phyloP scores from a whole-genome alignment of 1,139 yeast species.

The Taphrina communis region DNA sequence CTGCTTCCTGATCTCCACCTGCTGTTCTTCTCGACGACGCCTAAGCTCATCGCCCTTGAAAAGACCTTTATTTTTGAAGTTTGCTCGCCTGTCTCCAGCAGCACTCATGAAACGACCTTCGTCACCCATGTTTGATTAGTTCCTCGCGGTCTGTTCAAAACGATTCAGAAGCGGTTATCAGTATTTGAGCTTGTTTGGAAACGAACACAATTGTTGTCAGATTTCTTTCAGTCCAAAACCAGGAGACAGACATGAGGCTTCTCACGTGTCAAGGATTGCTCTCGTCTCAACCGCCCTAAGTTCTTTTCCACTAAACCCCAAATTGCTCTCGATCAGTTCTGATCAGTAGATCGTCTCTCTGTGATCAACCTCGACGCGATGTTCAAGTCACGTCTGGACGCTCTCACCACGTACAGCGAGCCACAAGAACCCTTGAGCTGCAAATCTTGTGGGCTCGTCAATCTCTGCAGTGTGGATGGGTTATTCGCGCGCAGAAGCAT shows the following conservation, averaged over 20 bases:
- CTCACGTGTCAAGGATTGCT: slow-evolving; percentile 8
- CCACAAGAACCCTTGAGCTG: not conserved
- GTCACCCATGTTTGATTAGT: slow-evolving; percentile 19
- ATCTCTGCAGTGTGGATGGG: too few relatives aligned
- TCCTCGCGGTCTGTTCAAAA: too few relatives aligned
- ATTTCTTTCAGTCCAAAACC: slow-evolving; percentile 12
- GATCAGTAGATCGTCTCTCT: not conserved
- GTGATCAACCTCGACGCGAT: not conserved
- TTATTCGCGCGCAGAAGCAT: too few relatives aligned
- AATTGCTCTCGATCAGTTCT: not conserved
- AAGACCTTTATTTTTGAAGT: slow-evolving; percentile 91
- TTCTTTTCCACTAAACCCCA: not conserved
- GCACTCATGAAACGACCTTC: slow-evolving; percentile 49
- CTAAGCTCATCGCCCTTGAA: slow-evolving; percentile 95
- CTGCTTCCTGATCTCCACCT: slow-evolving; percentile 93
- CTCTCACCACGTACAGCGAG: not conserved
- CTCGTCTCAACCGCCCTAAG: not conserved
- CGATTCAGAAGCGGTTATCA: not conserved
- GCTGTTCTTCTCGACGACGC: slow-evolving; percentile 97
- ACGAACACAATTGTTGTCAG: not conserved
- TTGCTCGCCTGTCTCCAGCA: slow-evolving; percentile 97
- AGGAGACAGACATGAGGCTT: slow-evolving; percentile 17
- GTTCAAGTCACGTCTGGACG: not conserved
- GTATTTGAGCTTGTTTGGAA: not conserved
- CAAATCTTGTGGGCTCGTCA: too few relatives aligned